phyloP scores from a whole-genome alignment of 2,329 filamentous ascomycete genomes.

The Hymenoscyphus linearis region DNA sequence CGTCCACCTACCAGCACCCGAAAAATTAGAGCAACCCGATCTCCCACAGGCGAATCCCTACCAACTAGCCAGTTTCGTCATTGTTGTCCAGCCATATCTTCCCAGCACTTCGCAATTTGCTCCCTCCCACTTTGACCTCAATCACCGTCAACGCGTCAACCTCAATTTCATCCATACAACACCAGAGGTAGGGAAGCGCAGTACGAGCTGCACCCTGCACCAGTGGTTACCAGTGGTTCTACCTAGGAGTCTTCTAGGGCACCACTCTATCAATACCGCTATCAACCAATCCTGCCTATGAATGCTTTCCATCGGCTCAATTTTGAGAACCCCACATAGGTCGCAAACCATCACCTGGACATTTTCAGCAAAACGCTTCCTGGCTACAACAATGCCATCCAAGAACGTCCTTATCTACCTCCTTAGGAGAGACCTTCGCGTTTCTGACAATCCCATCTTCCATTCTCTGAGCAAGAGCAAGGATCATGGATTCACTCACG shows the following conservation, averaged over 20 bases:
- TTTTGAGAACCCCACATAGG: background rate
- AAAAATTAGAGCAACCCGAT: background rate
- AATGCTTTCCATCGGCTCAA: background rate
- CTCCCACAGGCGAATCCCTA: background rate
- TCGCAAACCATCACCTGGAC: background rate
- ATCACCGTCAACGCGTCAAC: background rate
- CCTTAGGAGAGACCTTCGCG: conserved; percentile 65
- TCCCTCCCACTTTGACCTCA: background rate
- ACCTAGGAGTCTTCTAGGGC: background rate
- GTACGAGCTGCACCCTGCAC: background rate
- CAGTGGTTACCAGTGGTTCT: background rate
- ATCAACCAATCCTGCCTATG: background rate
- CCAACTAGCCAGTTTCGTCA: background rate
- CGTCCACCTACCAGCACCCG: background rate
- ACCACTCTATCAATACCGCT: background rate
- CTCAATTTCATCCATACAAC: background rate
- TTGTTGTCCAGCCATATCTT: background rate
- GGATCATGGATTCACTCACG: conserved; percentile 56
- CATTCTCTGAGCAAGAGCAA: conserved; percentile 46
- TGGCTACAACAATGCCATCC: conserved; percentile 30
- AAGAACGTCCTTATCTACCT: conserved; percentile 62
- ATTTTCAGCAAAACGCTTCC: background rate
- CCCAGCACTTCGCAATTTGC: background rate
- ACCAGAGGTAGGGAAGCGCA: background rate
- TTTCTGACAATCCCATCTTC: conserved; percentile 70